A percentile compares a stretch with the other conserved stretches of the same genome.
These are phyloP conservation scores for Deinandra increscens DNA, from an alignment of 129 eudicot genomes.

Conservation along the genomic window DNA sequence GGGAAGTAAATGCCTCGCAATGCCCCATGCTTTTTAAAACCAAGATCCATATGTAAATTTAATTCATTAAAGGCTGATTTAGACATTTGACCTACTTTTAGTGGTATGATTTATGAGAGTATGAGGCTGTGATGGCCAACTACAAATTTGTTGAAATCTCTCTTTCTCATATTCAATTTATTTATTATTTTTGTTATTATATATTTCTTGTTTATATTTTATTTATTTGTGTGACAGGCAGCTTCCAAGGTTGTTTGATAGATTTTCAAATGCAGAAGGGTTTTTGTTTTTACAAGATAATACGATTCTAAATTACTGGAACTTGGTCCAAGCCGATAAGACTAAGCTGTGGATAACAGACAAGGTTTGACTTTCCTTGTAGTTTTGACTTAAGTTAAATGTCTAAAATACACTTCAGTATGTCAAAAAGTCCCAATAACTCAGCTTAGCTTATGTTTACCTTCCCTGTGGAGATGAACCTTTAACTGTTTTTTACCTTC, in stretches of 20 bases:
- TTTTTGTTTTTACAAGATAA: constrained; percentile 73
- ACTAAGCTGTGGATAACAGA: constrained; percentile 85
- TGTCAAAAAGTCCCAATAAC: not conserved
- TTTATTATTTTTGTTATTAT: constrained; percentile 4
- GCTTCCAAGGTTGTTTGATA: constrained; percentile 54
- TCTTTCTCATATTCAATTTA: constrained; percentile 17
- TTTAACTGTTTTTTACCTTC: too few species aligned
- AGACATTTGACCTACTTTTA: constrained; percentile 4
- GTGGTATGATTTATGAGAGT: not conserved
- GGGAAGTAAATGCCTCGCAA: too few species aligned
- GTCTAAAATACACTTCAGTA: constrained; percentile 12
- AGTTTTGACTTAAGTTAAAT: constrained; percentile 4
- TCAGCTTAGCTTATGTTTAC: not conserved
- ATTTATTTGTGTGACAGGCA: constrained; percentile 50
- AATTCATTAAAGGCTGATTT: not conserved
- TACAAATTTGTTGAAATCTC: constrained; percentile 18
- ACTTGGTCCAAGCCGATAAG: constrained; percentile 78
- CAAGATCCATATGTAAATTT: too few species aligned
- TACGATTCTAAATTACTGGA: constrained; percentile 91
- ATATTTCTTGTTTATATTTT: not conserved
- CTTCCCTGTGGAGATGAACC: too few species aligned
- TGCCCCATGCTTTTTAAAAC: too few species aligned
- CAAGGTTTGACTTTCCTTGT: constrained; percentile 49
- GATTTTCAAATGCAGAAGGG: constrained; percentile 83
- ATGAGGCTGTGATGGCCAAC: constrained; percentile 15